phyloP scores from a whole-genome alignment of 345 rosid species.

The Salix exigua region DNA sequence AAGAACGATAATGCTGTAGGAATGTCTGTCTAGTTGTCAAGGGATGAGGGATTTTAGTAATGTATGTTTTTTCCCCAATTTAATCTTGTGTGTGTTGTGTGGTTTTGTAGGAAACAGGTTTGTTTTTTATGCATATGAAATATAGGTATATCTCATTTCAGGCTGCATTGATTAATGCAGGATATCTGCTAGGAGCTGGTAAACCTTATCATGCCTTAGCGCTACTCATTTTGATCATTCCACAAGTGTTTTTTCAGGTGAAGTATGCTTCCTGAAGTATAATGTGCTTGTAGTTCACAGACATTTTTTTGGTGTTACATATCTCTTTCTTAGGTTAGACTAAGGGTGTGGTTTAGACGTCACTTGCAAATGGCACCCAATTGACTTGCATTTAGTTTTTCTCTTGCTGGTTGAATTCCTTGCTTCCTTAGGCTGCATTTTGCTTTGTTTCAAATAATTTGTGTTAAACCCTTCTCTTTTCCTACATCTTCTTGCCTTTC shows the following conservation, averaged over 20 bases:
- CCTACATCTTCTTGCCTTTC: not conserved
- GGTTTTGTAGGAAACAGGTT: not conserved
- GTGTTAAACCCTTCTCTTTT: not conserved
- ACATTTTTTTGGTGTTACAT: not conserved
- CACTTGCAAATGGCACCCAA: not conserved
- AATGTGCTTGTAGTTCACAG: not conserved
- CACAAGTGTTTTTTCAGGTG: conserved; percentile 92
- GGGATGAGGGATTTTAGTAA: too few relatives aligned
- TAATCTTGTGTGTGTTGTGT: too few relatives aligned
- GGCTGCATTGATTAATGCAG: conserved; percentile 33
- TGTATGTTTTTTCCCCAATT: too few relatives aligned
- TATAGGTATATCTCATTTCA: not conserved
- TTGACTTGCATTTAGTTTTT: not conserved
- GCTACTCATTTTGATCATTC: conserved; percentile 61
- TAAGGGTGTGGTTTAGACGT: not conserved
- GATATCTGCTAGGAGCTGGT: conserved; percentile 88
- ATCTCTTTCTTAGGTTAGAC: not conserved
- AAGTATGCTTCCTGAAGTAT: not conserved
- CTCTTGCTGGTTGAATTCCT: not conserved
- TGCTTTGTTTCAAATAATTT: not conserved
- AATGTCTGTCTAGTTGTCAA: not conserved
- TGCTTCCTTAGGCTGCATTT: not conserved
- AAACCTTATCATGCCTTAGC: conserved; percentile 91
- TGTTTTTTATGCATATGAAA: not conserved
- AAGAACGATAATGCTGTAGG: not conserved